A percentile compares a stretch with the other conserved stretches of the same genome.
These are phyloP conservation scores for Rhytidiadelphus loreus DNA, from an alignment of 225 moss, liverwort and hornwort species.

Conservation along the genomic window DNA sequence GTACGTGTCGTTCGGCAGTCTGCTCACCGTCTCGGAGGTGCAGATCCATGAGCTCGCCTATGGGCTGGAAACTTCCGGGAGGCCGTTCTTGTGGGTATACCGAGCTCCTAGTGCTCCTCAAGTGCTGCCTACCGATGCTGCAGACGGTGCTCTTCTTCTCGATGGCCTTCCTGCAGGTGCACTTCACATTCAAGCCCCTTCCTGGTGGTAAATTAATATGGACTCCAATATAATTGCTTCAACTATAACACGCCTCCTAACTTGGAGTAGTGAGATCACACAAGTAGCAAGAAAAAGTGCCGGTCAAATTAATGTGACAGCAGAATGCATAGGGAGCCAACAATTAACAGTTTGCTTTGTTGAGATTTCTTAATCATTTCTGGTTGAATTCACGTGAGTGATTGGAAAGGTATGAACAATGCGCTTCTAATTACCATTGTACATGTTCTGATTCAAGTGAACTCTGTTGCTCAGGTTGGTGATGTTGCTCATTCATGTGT, in stretches of 20 bases:
- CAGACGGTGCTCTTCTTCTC: background rate
- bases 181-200: background rate
- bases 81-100: conserved; percentile 37
- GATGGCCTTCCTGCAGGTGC: conserved; percentile 17
- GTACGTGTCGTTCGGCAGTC: conserved; percentile 36
- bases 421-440: background rate
- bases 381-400: background rate
- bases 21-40: background rate
- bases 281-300: background rate
- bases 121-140: background rate
- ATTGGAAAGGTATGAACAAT: background rate
- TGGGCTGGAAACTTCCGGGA: conserved; percentile 8
- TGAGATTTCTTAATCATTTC: background rate
- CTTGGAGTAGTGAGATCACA: background rate
- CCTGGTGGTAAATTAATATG: background rate
- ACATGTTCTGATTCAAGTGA: background rate
- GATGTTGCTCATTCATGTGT: background rate
- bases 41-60: conserved; percentile 28
- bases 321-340: background rate
- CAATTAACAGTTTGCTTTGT: background rate
- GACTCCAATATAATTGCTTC: background rate
- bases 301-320: no score
- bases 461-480: background rate
- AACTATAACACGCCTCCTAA: background rate
- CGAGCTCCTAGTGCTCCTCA: conserved; percentile 25